A percentile compares a stretch with the other conserved stretches of the same genome.
These are phyloP conservation scores for Pachyrhizus erosus DNA, from an alignment of 306 rosid species.

Conservation along the genomic window DNA sequence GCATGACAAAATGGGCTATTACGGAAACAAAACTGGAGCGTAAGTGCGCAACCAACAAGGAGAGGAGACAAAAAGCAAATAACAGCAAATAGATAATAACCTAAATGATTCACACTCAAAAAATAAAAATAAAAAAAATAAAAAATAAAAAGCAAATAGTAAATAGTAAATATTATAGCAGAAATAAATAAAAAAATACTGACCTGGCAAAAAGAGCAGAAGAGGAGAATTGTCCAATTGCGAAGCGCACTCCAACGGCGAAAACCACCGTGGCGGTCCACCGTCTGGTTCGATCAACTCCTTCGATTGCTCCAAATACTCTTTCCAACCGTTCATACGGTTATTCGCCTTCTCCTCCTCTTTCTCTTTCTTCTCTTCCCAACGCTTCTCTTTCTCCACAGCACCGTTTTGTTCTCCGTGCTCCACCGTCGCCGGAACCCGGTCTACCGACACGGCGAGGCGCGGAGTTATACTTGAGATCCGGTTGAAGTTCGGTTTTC, in stretches of 20 bases:
- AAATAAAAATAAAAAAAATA: not conserved
- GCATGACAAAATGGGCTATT: not conserved
- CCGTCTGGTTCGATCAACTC: slow-evolving; percentile 55
- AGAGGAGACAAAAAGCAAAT: no score
- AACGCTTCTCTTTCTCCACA: not conserved
- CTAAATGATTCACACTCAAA: not conserved
- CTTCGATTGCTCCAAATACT: slow-evolving; percentile 58
- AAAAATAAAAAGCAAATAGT: not conserved
- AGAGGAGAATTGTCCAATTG: slow-evolving; percentile 63
- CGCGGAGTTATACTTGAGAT: slow-evolving; percentile 20
- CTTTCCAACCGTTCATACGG: slow-evolving; percentile 43
- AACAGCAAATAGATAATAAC: not conserved
- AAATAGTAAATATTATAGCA: not conserved
- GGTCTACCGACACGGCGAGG: slow-evolving; percentile 48
- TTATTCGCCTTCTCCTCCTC: slow-evolving; percentile 28
- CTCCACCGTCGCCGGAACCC: slow-evolving; percentile 25
- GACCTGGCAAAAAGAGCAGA: slow-evolving; percentile 83
- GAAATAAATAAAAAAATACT: not conserved
- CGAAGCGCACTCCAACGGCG: slow-evolving; percentile 67
- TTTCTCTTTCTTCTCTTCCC: slow-evolving; percentile 17
- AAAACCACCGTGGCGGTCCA: slow-evolving; percentile 94
- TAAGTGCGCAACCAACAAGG: no score
- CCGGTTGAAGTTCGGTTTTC: slow-evolving; percentile 24
- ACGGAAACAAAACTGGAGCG: no score
- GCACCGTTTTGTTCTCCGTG: not conserved